A percentile compares a stretch with the other conserved stretches of the same genome.
phyloP scores from a whole-genome alignment of 2,329 filamentous ascomycete genomes.

The Colletotrichum chlorophyti region DNA sequence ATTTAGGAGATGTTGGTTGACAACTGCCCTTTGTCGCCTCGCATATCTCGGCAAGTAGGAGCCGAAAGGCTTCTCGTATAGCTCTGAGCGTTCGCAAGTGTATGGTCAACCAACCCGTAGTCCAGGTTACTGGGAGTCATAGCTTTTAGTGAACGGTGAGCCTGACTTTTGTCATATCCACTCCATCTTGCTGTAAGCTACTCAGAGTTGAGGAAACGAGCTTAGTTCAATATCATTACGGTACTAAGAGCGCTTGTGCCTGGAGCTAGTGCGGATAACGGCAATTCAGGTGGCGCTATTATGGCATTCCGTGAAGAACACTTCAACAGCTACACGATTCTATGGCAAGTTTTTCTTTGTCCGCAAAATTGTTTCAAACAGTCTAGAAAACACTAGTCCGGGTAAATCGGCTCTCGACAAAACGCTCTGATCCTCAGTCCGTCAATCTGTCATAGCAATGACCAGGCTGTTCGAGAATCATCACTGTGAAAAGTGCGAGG shows the following conservation, averaged over 20 bases:
- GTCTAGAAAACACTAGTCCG: too few relatives aligned
- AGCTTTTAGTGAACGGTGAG: slow-evolving; percentile 15
- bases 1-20: background rate
- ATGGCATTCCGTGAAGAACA: background rate
- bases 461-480: too few relatives aligned
- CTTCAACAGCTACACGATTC: background rate
- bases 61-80: slow-evolving; percentile 14
- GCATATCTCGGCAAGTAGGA: slow-evolving; percentile 2
- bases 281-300: background rate
- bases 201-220: background rate
- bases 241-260: background rate
- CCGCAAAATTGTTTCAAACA: too few relatives aligned
- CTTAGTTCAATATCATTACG: background rate
- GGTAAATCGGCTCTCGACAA: too few relatives aligned
- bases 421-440: too few relatives aligned
- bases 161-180: background rate
- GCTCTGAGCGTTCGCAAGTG: background rate
- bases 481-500: too few relatives aligned
- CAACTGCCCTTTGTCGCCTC: background rate
- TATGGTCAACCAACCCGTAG: background rate
- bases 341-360: background rate
- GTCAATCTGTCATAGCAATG: too few relatives aligned
- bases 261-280: background rate
- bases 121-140: background rate
- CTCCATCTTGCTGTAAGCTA: background rate